These are phyloP conservation scores for Hyphopichia pseudoburtonii DNA, from an alignment of 1,139 yeast species.

Conservation along the genomic window DNA sequence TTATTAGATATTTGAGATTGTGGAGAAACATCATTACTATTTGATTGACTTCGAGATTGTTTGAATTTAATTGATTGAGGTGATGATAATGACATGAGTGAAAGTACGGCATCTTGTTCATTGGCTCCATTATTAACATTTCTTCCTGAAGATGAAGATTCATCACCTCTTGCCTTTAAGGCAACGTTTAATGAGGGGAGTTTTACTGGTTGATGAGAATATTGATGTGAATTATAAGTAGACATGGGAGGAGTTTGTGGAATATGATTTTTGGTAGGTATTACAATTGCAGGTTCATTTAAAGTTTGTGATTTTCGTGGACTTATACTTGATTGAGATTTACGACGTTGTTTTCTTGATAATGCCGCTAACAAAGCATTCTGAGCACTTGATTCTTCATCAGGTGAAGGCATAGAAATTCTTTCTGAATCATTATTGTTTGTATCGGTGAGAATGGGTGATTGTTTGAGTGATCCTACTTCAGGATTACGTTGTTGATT, in stretches of 20 bases:
- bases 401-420: conserved; percentile 28
- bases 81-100: conserved; percentile 46
- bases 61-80: conserved; percentile 37
- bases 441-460: conserved; percentile 22
- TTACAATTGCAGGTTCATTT: conserved; percentile 3
- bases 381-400: conserved; percentile 46
- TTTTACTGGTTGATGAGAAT: conserved; percentile 12
- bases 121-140: conserved; percentile 12
- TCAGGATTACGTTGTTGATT: background rate
- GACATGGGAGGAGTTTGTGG: background rate
- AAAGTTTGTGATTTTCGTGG: conserved; percentile 3
- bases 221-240: background rate
- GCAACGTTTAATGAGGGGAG: conserved; percentile 37
- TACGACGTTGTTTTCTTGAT: conserved; percentile 24
- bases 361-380: conserved; percentile 45
- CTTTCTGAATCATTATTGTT: conserved; percentile 3
- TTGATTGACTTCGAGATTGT: conserved; percentile 35
- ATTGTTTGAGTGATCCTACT: conserved; percentile 19
- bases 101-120: conserved; percentile 47
- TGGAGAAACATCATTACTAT: conserved; percentile 17
- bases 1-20: conserved; percentile 21
- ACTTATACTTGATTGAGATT: conserved; percentile 19
- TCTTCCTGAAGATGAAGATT: background rate
- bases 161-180: conserved; percentile 9
- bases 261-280: background rate